A percentile compares a stretch with the other conserved stretches of the same genome.
Evolutionary conservation across 129 eudicot genomes (phyloP).

Genomic region (Chrysanthemum makinoi): DNA sequence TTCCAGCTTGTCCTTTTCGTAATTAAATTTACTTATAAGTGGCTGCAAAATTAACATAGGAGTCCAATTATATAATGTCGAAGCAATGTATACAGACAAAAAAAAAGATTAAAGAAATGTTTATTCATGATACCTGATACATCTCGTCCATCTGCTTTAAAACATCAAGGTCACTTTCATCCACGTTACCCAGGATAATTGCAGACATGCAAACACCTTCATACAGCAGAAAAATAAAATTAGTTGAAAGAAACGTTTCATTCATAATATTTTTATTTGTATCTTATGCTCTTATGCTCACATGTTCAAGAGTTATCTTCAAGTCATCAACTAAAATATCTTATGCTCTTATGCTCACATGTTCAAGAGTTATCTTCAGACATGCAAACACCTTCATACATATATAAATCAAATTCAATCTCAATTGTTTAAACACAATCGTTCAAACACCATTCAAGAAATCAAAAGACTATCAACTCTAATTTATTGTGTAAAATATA

Average conservation of each 20-base stretch:
- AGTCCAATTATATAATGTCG: not conserved
- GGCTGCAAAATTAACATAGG: constrained; percentile 37
- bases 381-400: too few species aligned
- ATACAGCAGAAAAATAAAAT: constrained; percentile 22
- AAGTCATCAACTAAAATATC: too few species aligned
- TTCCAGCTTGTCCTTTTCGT: constrained; percentile 54
- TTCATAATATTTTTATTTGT: too few species aligned
- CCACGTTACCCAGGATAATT: constrained; percentile 37
- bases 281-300: too few species aligned
- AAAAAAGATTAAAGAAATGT: not conserved
- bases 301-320: too few species aligned
- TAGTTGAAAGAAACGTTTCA: not conserved
- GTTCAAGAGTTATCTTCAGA: too few species aligned
- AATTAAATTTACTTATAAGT: constrained; percentile 50
- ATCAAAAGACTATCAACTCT: too few species aligned
- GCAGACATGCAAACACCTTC: constrained; percentile 76
- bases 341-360: too few species aligned
- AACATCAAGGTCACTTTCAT: constrained; percentile 35
- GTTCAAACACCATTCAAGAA: too few species aligned
- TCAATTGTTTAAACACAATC: too few species aligned
- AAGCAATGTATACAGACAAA: not conserved
- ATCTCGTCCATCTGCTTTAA: constrained; percentile 65
- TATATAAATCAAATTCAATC: too few species aligned
- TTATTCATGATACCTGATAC: constrained; percentile 51
- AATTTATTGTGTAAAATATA: too few species aligned